phyloP scores from a whole-genome alignment of 1,139 yeast species.

The Debaryomyces coudertii region DNA sequence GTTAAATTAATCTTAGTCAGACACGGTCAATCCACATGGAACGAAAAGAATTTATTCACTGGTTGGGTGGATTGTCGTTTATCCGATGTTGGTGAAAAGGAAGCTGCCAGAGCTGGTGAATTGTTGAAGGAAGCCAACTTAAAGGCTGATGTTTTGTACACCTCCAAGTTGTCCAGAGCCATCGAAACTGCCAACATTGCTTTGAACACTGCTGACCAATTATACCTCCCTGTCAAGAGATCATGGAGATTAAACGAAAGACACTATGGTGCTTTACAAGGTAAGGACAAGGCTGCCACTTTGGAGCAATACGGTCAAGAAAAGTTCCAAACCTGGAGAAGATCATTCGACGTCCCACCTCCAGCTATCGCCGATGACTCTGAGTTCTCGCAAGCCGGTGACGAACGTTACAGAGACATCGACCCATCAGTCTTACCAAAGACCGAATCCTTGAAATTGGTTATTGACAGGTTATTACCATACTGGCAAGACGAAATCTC shows the following conservation, averaged over 20 bases:
- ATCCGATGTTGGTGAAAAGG: constrained; percentile 82
- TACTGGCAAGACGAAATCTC: constrained; percentile 97
- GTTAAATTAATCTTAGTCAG: constrained; percentile 82
- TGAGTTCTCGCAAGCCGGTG: constrained; percentile 83
- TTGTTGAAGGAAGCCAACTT: constrained; percentile 85
- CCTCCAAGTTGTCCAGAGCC: constrained; percentile 92
- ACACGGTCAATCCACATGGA: constrained; percentile 99
- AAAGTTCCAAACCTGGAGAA: constrained; percentile 96
- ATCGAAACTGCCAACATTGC: constrained; percentile 98
- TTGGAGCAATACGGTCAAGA: constrained; percentile 87
- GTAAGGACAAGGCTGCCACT: constrained; percentile 96
- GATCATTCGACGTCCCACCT: constrained; percentile 97
- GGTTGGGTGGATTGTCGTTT: constrained; percentile 98
- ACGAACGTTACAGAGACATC: constrained; percentile 79
- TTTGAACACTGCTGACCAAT: constrained; percentile 83
- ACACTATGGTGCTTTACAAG: constrained; percentile 98
- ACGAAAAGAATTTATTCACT: constrained; percentile 96
- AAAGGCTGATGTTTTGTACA: constrained; percentile 85
- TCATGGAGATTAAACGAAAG: constrained; percentile 97
- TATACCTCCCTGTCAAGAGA: constrained; percentile 91
- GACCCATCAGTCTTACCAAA: constrained; percentile 88
- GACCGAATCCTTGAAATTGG: constrained; percentile 93
- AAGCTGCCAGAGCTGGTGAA: constrained; percentile 94
- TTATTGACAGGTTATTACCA: constrained; percentile 95
- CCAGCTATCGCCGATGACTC: constrained; percentile 81